Evolutionary conservation across 2,329 filamentous ascomycete genomes (phyloP).

Genomic region (Botryotinia globosa): DNA sequence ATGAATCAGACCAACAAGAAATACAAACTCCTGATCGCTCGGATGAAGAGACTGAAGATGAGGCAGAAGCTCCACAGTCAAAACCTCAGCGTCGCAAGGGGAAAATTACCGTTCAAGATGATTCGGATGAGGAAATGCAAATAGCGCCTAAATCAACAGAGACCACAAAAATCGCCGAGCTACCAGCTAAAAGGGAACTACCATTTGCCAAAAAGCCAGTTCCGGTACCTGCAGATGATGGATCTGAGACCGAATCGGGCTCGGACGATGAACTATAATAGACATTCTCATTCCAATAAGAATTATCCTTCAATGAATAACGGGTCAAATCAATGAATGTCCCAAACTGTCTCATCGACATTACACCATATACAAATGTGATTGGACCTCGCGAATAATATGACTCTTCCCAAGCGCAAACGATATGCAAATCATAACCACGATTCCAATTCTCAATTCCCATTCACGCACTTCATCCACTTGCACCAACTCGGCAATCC

Average conservation of each 20-base stretch:
- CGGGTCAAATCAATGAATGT: neutral
- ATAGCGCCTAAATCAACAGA: constrained; percentile 14
- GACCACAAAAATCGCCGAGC: constrained; percentile 8
- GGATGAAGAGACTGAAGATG: constrained; percentile 16
- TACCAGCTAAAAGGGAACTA: constrained; percentile 27
- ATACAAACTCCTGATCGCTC: constrained; percentile 20
- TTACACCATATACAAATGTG: neutral
- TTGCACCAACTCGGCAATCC: neutral
- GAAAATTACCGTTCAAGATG: neutral
- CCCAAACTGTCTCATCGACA: neutral
- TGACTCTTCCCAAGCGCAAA: neutral
- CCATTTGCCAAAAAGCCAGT: constrained; percentile 29
- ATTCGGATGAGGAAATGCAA: constrained; percentile 6
- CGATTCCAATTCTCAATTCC: neutral
- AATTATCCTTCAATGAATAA: neutral
- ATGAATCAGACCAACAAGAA: constrained; percentile 23
- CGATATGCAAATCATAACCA: constrained; percentile 7
- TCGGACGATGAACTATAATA: constrained; percentile 32
- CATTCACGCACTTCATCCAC: neutral
- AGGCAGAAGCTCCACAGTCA: neutral
- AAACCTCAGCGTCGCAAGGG: neutral
- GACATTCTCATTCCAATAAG: neutral
- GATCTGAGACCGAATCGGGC: constrained; percentile 37
- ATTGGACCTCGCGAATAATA: neutral
- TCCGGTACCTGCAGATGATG: constrained; percentile 21